These are phyloP conservation scores for Adiantum capillusveneris DNA, from an alignment of 75 land plant genomes.

Conservation along the genomic window DNA sequence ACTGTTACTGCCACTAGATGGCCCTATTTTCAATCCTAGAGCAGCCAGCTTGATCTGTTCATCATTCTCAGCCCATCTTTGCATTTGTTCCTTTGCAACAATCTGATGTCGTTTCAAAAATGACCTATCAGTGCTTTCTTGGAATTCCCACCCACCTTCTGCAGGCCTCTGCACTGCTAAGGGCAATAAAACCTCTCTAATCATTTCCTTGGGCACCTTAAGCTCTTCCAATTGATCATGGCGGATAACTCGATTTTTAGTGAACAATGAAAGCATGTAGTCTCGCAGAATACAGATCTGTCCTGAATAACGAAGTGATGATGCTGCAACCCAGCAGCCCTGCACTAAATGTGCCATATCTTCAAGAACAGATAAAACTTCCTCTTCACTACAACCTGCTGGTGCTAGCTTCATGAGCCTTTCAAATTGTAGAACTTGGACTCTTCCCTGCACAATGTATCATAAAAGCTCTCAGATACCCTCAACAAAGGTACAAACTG, in stretches of 20 bases:
- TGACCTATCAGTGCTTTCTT: conserved; percentile 42
- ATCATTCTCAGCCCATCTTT: conserved; percentile 41
- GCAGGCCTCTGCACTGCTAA: conserved; percentile 56
- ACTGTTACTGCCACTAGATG: not conserved
- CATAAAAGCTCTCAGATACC: not conserved
- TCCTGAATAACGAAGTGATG: conserved; percentile 25
- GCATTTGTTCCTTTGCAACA: conserved; percentile 53
- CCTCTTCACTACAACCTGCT: conserved; percentile 34
- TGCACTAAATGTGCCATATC: conserved; percentile 56
- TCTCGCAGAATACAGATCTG: conserved; percentile 40
- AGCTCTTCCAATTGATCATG: conserved; percentile 29
- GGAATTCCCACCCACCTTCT: conserved; percentile 67
- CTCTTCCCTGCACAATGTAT: conserved; percentile 25
- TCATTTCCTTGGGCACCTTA: conserved; percentile 16
- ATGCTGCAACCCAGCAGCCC: conserved; percentile 82
- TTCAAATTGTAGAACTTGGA: conserved; percentile 52
- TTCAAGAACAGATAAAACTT: conserved; percentile 48
- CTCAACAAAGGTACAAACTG: not conserved
- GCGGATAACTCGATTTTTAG: conserved; percentile 29
- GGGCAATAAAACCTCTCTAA: conserved; percentile 34
- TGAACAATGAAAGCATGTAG: conserved; percentile 58
- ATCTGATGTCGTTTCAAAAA: conserved; percentile 56
- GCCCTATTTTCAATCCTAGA: conserved; percentile 7
- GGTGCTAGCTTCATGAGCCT: conserved; percentile 73
- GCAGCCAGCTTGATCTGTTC: conserved; percentile 21